These are phyloP conservation scores for Rhodotorula sp. DNA, from an alignment of 1,284 basidiomycete genomes.

Conservation along the genomic window DNA sequence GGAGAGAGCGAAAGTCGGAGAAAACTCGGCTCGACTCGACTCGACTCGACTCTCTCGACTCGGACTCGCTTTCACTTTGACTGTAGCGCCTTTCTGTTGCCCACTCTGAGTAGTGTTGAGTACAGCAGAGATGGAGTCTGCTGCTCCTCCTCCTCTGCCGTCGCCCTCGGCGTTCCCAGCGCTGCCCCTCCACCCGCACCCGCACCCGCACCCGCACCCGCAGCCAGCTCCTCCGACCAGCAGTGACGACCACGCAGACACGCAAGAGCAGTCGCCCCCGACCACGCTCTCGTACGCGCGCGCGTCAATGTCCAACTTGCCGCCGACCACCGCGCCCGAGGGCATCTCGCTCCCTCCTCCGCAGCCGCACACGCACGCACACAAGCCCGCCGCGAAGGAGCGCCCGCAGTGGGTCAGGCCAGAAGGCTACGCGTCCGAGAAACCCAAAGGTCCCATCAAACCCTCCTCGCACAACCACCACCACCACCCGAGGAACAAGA, in stretches of 20 bases:
- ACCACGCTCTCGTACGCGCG: conserved; percentile 18
- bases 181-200: background rate
- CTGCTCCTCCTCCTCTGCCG: background rate
- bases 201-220: background rate
- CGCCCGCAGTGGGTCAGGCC: background rate
- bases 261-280: background rate
- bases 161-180: conserved; percentile 15
- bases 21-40: too few relatives aligned
- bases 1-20: too few relatives aligned
- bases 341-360: conserved; percentile 23
- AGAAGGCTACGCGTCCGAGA: background rate
- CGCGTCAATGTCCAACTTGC: conserved; percentile 10
- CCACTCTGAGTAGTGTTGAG: background rate
- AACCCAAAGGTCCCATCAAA: background rate
- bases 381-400: background rate
- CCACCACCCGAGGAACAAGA: background rate
- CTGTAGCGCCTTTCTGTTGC: too few relatives aligned
- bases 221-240: background rate
- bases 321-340: conserved; percentile 15
- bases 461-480: background rate
- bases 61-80: background rate
- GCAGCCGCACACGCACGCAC: background rate
- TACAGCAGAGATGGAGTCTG: background rate
- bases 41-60: background rate
- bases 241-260: background rate